A percentile compares a stretch with the other conserved stretches of the same genome.
phyloP scores from a whole-genome alignment of 176 grass and related monocot genomes.

The Ensete glaucum region DNA sequence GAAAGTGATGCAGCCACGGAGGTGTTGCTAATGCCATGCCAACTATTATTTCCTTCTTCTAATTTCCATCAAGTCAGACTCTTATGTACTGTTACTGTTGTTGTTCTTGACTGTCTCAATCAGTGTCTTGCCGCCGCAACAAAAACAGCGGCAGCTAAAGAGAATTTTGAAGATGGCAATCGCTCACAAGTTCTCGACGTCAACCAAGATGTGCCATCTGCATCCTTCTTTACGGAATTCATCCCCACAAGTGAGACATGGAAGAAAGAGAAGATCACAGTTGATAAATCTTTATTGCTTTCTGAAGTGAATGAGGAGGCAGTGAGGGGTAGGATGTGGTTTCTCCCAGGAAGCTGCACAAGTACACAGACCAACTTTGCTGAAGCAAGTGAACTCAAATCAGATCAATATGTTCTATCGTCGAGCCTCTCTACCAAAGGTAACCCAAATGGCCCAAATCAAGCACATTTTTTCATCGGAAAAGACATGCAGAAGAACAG shows the following conservation, averaged over 20 bases:
- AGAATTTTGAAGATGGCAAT: conserved; percentile 13
- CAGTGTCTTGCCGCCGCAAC: neutral
- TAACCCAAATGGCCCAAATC: neutral
- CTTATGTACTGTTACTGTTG: neutral
- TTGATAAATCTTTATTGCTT: neutral
- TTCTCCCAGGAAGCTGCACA: neutral
- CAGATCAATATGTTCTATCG: neutral
- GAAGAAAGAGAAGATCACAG: neutral
- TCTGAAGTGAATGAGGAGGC: neutral
- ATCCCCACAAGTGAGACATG: neutral
- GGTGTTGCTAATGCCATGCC: neutral
- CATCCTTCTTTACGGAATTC: conserved; percentile 9
- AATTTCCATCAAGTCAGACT: neutral
- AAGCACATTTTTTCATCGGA: neutral
- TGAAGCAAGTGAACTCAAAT: neutral
- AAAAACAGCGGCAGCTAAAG: neutral
- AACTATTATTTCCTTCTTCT: neutral
- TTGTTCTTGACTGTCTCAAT: neutral
- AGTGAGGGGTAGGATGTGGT: neutral
- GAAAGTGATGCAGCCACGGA: neutral
- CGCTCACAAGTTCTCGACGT: conserved; percentile 10
- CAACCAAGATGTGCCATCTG: neutral
- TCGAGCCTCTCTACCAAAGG: neutral
- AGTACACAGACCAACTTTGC: neutral
- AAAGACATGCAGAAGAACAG: neutral